phyloP scores from a whole-genome alignment of 805 yeast species.

The Hagleromyces aurorensis region DNA sequence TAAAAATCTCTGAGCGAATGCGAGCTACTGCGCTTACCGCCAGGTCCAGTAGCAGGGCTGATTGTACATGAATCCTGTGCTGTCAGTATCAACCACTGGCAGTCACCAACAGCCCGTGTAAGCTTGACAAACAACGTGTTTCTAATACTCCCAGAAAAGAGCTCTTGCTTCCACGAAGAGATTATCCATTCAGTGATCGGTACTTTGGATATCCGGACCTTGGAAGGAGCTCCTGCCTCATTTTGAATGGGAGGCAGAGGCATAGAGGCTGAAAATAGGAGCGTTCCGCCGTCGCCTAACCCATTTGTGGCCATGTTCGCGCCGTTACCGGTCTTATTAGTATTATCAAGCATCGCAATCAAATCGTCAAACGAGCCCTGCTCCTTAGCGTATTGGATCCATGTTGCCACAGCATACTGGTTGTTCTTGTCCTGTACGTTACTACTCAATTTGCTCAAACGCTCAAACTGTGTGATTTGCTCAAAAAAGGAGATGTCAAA shows the following conservation, averaged over 20 bases:
- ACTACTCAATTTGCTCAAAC: slow-evolving; percentile 18
- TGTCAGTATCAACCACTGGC: slow-evolving; percentile 34
- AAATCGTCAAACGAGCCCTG: slow-evolving; percentile 17
- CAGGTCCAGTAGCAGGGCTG: too few relatives aligned
- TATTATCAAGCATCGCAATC: slow-evolving; percentile 14
- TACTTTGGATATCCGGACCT: slow-evolving; percentile 31
- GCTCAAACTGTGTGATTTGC: slow-evolving; percentile 17
- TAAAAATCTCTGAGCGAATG: too few relatives aligned
- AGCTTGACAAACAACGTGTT: slow-evolving; percentile 32
- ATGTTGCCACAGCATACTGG: slow-evolving; percentile 20
- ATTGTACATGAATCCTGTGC: too few relatives aligned
- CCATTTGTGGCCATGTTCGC: slow-evolving; percentile 14
- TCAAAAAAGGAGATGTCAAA: slow-evolving; percentile 27
- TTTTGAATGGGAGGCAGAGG: slow-evolving; percentile 6
- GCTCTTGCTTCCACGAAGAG: slow-evolving; percentile 35
- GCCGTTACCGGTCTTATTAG: slow-evolving; percentile 12
- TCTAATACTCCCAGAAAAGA: slow-evolving; percentile 30
- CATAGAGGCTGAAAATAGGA: too few relatives aligned
- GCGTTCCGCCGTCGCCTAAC: slow-evolving; percentile 11
- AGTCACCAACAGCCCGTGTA: slow-evolving; percentile 33
- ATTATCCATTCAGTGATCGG: slow-evolving; percentile 35
- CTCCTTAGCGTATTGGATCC: slow-evolving; percentile 19
- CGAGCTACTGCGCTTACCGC: too few relatives aligned
- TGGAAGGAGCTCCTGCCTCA: slow-evolving; percentile 2
- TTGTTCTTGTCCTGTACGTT: slow-evolving; percentile 14